Percentiles rank a stretch among this genome's conserved stretches.
Evolutionary conservation across 257 asterid species (phyloP).

Genomic region (Solanum sitiens): DNA sequence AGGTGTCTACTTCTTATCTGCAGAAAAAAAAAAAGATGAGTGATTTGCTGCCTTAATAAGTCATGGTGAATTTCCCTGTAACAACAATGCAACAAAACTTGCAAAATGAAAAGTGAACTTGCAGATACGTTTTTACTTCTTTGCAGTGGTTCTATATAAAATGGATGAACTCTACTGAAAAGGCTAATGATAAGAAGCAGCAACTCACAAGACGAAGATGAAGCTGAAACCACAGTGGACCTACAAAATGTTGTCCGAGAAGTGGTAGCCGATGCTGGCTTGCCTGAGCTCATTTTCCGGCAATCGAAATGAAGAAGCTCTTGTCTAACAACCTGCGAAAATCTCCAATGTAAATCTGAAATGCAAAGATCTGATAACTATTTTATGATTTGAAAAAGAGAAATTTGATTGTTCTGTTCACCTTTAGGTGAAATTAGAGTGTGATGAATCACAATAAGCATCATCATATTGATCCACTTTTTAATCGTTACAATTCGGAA

Average conservation of each 20-base stretch:
- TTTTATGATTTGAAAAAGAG: neutral
- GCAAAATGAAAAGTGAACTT: neutral
- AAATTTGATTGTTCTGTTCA: neutral
- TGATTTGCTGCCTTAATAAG: neutral
- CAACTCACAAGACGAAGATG: slow-evolving; percentile 27
- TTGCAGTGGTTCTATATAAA: neutral
- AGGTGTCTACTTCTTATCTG: neutral
- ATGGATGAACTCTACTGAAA: neutral
- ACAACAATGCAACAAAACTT: neutral
- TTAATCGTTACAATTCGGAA: neutral
- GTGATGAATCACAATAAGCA: no score
- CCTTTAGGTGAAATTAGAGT: neutral
- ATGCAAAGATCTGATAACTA: neutral
- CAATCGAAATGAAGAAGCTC: slow-evolving; percentile 28
- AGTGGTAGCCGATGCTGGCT: slow-evolving; percentile 11
- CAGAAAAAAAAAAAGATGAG: neutral
- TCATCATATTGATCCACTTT: neutral
- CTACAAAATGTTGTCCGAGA: slow-evolving; percentile 24
- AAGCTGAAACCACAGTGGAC: neutral
- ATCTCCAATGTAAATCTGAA: neutral
- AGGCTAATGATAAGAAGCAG: neutral
- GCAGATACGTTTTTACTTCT: neutral
- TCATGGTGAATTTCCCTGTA: neutral
- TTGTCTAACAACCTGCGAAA: slow-evolving; percentile 51
- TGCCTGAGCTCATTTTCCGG: slow-evolving; percentile 28